These are phyloP conservation scores for Coemansia sp. DNA, from an alignment of 192 early-diverging fungal genomes.

Conservation along the genomic window DNA sequence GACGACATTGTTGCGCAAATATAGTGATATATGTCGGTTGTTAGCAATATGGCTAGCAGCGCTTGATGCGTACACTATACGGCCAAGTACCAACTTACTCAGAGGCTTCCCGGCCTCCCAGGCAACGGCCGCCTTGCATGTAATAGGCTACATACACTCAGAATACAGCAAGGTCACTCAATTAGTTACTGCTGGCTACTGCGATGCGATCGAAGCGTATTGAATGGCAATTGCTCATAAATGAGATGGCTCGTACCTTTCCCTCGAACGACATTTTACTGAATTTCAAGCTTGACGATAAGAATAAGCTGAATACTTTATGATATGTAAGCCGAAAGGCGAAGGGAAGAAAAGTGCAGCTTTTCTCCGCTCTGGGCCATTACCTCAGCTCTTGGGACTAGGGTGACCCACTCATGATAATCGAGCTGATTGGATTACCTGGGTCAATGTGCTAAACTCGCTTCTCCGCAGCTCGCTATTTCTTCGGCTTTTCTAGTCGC, in stretches of 20 bases:
- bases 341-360: background rate
- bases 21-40: background rate
- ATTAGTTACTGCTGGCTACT: background rate
- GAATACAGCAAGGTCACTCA: background rate
- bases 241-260: conserved; percentile 12
- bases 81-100: conserved; percentile 60
- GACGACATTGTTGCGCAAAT: background rate
- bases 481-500: background rate
- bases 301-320: background rate
- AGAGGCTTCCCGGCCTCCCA: conserved; percentile 93
- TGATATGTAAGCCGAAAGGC: background rate
- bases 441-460: background rate
- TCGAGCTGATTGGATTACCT: background rate
- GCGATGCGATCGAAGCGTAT: background rate
- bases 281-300: background rate
- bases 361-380: background rate
- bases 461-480: background rate
- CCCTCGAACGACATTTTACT: conserved; percentile 26
- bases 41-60: background rate
- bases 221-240: background rate
- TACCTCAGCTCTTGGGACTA: background rate
- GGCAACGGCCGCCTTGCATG: conserved; percentile 91
- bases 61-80: background rate
- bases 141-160: conserved; percentile 56
- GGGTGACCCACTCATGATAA: background rate